Evolutionary conservation across 345 rosid species (phyloP).

Genomic region (Dipteronia dyeriana): DNA sequence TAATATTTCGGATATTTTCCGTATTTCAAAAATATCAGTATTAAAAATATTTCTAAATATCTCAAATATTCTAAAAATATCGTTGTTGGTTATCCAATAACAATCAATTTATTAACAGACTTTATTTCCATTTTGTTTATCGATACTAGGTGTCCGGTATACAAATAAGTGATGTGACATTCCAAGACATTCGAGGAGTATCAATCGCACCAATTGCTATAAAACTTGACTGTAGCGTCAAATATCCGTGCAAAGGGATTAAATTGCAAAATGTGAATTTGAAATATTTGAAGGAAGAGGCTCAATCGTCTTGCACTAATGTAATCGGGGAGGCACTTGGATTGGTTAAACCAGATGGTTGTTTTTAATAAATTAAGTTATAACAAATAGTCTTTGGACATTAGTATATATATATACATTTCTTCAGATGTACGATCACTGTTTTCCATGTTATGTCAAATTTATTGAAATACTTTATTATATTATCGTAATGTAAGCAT

Average conservation of each 20-base stretch:
- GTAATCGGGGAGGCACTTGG: conserved; percentile 32
- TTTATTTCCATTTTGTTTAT: not conserved
- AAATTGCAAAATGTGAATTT: conserved; percentile 32
- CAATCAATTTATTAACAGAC: not conserved
- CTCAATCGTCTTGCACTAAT: conserved; percentile 40
- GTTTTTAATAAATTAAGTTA: conserved; percentile 21
- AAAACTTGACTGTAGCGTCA: conserved; percentile 42
- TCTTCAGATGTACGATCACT: not conserved
- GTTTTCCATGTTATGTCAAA: not conserved
- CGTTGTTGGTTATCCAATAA: no score
- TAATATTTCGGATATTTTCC: no score
- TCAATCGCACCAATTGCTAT: conserved; percentile 42
- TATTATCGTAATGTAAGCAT: not conserved
- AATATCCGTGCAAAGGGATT: conserved; percentile 36
- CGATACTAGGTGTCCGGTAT: conserved; percentile 30
- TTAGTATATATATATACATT: not conserved
- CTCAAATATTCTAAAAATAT: no score
- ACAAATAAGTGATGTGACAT: conserved; percentile 35
- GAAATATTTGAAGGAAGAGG: conserved; percentile 25
- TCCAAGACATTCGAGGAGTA: conserved; percentile 38
- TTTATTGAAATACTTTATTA: not conserved
- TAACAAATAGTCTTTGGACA: not conserved
- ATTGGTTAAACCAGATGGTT: conserved; percentile 29
- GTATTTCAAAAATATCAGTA: no score
- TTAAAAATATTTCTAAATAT: no score